Evolutionary conservation across 2,329 filamentous ascomycete genomes (phyloP).

Genomic region (Aspergillus texensis): DNA sequence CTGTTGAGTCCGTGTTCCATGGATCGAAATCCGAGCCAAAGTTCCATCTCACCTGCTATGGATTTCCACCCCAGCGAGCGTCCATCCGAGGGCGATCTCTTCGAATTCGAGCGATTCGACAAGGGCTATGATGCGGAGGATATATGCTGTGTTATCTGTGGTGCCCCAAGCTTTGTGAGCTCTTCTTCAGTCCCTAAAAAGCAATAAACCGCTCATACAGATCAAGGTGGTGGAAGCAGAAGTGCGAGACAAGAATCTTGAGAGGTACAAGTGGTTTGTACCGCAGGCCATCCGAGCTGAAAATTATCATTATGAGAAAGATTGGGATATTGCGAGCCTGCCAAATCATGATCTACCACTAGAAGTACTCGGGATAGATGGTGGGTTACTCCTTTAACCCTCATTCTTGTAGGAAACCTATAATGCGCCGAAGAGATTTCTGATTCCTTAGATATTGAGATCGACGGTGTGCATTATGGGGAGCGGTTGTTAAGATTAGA

Average conservation of each 20-base stretch:
- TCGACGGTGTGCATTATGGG: not conserved
- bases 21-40: not conserved
- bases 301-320: not conserved
- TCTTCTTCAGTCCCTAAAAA: not conserved
- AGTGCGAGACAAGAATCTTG: not conserved
- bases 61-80: not conserved
- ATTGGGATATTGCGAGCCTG: constrained; percentile 1
- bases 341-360: not conserved
- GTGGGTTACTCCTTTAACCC: not conserved
- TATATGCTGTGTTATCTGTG: not conserved
- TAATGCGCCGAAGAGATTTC: not conserved
- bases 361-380: constrained; percentile 1
- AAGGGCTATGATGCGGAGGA: not conserved
- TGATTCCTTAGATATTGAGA: not conserved
- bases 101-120: not conserved
- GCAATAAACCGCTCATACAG: not conserved
- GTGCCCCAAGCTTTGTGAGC: not conserved
- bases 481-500: not conserved
- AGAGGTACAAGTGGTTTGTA: not conserved
- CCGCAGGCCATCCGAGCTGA: not conserved
- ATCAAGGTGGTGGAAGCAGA: not conserved
- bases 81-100: not conserved
- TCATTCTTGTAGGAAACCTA: not conserved
- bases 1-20: not conserved
- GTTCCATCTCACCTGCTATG: not conserved